phyloP scores from a whole-genome alignment of 2,329 filamentous ascomycete genomes.

The Botryotinia convoluta region DNA sequence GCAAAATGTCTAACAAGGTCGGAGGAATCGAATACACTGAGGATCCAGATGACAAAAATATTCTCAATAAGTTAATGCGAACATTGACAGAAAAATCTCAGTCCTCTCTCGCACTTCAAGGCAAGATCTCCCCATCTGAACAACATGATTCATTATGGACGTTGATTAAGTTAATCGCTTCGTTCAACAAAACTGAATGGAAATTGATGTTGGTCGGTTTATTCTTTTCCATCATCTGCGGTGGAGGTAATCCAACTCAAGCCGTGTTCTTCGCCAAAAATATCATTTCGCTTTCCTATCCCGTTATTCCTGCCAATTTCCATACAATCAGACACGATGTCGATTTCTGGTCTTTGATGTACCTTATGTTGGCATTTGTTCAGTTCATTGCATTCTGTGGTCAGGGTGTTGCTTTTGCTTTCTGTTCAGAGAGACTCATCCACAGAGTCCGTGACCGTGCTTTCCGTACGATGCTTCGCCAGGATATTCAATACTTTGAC shows the following conservation, averaged over 20 bases:
- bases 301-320: constrained; percentile 37
- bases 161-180: constrained; percentile 73
- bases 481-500: constrained; percentile 93
- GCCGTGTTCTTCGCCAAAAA: constrained; percentile 87
- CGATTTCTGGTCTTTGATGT: constrained; percentile 89
- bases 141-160: constrained; percentile 68
- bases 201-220: constrained; percentile 71
- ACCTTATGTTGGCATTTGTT: constrained; percentile 75
- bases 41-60: constrained; percentile 61
- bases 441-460: constrained; percentile 78
- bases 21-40: constrained; percentile 42
- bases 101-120: constrained; percentile 69
- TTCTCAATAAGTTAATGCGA: constrained; percentile 56
- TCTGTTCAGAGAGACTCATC: constrained; percentile 81
- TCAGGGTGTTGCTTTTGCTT: constrained; percentile 75
- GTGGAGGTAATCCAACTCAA: constrained; percentile 74
- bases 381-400: constrained; percentile 65
- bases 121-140: constrained; percentile 49
- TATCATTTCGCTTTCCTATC: constrained; percentile 63
- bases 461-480: constrained; percentile 84
- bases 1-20: constrained; percentile 45
- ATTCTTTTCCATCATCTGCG: constrained; percentile 71
- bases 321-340: constrained; percentile 60
- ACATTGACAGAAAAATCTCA: constrained; percentile 55
- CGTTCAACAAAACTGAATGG: constrained; percentile 75